phyloP scores from a whole-genome alignment of 1,284 basidiomycete species.

The Puccinia hordei region DNA sequence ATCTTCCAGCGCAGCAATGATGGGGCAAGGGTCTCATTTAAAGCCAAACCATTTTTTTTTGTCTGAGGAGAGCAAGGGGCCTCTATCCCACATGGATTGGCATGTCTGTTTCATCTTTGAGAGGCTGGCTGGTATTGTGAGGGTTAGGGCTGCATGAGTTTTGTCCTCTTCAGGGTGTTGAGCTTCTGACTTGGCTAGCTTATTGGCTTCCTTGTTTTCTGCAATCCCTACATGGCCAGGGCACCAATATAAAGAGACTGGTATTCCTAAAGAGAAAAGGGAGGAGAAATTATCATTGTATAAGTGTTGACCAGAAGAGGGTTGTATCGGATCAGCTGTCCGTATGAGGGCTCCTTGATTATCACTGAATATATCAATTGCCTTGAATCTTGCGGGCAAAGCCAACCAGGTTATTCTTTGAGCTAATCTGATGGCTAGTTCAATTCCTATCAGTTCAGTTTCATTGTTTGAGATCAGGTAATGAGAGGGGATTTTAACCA shows the following conservation, averaged over 20 bases:
- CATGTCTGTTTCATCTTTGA: not conserved
- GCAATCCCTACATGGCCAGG: conserved; percentile 3
- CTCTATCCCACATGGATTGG: not conserved
- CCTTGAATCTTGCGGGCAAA: not conserved
- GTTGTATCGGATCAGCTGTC: not conserved
- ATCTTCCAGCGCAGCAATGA: not conserved
- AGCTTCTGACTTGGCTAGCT: not conserved
- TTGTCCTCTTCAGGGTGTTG: not conserved
- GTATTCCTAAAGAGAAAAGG: not conserved
- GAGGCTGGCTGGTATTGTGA: not conserved
- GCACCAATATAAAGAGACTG: conserved; percentile 4
- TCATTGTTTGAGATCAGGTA: too few relatives aligned
- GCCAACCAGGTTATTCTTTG: not conserved
- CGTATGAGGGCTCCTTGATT: not conserved
- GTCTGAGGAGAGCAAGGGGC: not conserved
- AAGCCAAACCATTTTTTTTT: not conserved
- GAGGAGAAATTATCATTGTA: not conserved
- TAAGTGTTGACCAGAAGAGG: conserved; percentile 16
- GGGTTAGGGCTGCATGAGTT: not conserved
- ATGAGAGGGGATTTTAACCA: too few relatives aligned
- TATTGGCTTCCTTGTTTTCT: not conserved
- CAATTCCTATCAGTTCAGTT: too few relatives aligned
- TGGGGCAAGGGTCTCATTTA: not conserved
- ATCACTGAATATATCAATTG: not conserved
- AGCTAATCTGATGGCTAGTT: not conserved